phyloP scores from a whole-genome alignment of 805 yeast genomes.

The Ogataea kodamae region DNA sequence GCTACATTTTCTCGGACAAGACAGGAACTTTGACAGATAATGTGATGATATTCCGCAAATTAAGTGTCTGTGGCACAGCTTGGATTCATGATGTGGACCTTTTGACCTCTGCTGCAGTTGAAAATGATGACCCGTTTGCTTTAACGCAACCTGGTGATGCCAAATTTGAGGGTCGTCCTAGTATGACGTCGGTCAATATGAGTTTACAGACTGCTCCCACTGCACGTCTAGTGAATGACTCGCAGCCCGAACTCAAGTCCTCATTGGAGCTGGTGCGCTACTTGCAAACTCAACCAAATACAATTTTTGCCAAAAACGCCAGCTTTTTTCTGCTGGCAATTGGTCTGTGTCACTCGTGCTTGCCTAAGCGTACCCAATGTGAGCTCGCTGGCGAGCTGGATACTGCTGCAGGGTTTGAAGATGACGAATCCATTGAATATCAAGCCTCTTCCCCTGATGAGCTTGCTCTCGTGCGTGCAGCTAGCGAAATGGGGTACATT shows the following conservation, averaged over 20 bases:
- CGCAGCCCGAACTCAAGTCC: conserved; percentile 40
- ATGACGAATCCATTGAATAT: conserved; percentile 56
- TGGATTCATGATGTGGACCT: conserved; percentile 80
- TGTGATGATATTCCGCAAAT: conserved; percentile 85
- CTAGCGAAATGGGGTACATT: conserved; percentile 91
- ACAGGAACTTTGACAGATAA: conserved; percentile 97
- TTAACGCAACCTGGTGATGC: conserved; percentile 19
- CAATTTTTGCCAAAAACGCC: conserved; percentile 66
- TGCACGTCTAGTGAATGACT: conserved; percentile 40
- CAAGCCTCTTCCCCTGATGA: conserved; percentile 98
- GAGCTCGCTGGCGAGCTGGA: conserved; percentile 13
- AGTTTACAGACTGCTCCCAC: conserved; percentile 29
- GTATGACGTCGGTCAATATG: conserved; percentile 44
- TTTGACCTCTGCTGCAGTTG: conserved; percentile 26
- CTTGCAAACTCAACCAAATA: conserved; percentile 67
- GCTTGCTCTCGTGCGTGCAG: conserved; percentile 88
- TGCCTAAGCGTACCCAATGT: conserved; percentile 54
- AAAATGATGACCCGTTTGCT: conserved; percentile 9
- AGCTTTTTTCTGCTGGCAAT: conserved; percentile 75
- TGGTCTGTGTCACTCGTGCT: conserved; percentile 86
- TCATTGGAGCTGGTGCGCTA: conserved; percentile 66
- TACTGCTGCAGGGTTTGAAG: conserved; percentile 20
- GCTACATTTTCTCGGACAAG: conserved; percentile 91
- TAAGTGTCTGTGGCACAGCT: conserved; percentile 81
- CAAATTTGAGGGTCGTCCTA: conserved; percentile 49